These are phyloP conservation scores for Kuraishia molischiana DNA, from an alignment of 805 yeast genomes.

Conservation along the genomic window DNA sequence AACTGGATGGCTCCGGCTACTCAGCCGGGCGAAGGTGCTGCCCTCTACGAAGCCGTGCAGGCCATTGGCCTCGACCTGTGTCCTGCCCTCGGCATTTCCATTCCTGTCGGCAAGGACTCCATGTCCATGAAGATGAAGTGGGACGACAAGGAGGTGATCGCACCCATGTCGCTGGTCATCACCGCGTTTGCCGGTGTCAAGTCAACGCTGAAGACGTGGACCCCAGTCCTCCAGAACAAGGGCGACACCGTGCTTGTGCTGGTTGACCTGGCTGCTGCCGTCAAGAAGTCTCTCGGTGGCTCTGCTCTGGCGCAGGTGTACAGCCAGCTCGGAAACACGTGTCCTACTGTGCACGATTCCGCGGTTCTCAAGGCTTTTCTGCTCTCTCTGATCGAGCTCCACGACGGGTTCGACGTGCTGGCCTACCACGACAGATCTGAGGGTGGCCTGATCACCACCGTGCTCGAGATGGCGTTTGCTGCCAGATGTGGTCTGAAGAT, in stretches of 20 bases:
- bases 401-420: constrained; percentile 52
- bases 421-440: constrained; percentile 96
- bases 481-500: constrained; percentile 78
- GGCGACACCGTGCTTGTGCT: constrained; percentile 58
- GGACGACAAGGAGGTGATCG: constrained; percentile 85
- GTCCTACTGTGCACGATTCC: constrained; percentile 77
- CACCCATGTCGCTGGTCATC: constrained; percentile 86
- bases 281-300: constrained; percentile 66
- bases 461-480: constrained; percentile 95
- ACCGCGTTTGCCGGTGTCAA: constrained; percentile 88
- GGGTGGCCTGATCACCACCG: constrained; percentile 85
- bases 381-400: constrained; percentile 61
- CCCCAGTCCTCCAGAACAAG: constrained; percentile 62
- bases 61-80: constrained; percentile 93
- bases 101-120: constrained; percentile 98
- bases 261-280: constrained; percentile 65
- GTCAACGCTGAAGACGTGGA: constrained; percentile 88
- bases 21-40: constrained; percentile 91
- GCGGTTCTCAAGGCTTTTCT: constrained; percentile 58
- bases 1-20: constrained; percentile 99
- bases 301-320: constrained; percentile 93
- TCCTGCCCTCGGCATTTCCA: constrained; percentile 82
- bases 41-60: constrained; percentile 91
- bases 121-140: constrained; percentile 99
- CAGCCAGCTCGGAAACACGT: constrained; percentile 71